phyloP scores from a whole-genome alignment of 2,329 filamentous ascomycete species.

The Epichloe coenophiala region DNA sequence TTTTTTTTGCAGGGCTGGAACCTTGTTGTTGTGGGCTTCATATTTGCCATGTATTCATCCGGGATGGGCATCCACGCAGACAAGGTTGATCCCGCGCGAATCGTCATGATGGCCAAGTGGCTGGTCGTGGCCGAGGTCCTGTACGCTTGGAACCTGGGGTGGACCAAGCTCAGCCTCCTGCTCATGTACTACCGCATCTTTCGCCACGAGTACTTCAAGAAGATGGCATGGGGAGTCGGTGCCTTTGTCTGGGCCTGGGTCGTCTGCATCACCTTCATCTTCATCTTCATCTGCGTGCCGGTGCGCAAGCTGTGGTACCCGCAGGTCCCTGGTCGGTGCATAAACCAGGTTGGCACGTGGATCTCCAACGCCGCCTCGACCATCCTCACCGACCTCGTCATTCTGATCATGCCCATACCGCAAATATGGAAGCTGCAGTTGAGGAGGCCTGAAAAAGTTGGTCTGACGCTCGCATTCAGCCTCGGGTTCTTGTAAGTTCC shows the following conservation, averaged over 20 bases:
- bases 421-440: slow-evolving; percentile 33
- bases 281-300: slow-evolving; percentile 38
- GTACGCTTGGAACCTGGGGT: slow-evolving; percentile 32
- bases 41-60: slow-evolving; percentile 30
- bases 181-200: slow-evolving; percentile 42
- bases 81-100: slow-evolving; percentile 19
- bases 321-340: slow-evolving; percentile 29
- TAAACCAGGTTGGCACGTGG: slow-evolving; percentile 36
- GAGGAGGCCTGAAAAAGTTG: slow-evolving; percentile 26
- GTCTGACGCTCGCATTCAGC: slow-evolving; percentile 28
- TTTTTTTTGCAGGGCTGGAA: slow-evolving; percentile 23
- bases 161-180: slow-evolving; percentile 36
- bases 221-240: slow-evolving; percentile 26
- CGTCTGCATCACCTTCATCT: slow-evolving; percentile 32
- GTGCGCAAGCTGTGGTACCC: slow-evolving; percentile 36
- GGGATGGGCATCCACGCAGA: slow-evolving; percentile 35
- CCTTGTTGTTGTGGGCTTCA: slow-evolving; percentile 30
- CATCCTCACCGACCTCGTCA: slow-evolving; percentile 31
- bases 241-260: slow-evolving; percentile 32
- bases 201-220: slow-evolving; percentile 28
- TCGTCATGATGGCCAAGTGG: slow-evolving; percentile 32
- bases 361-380: slow-evolving; percentile 34
- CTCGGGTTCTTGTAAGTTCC: slow-evolving; percentile 29
- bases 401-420: slow-evolving; percentile 29
- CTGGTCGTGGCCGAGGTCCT: slow-evolving; percentile 33